Evolutionary conservation across 371 early-diverging fungal genomes (phyloP), one percentile per base, ranked within the genome.

Genomic region (Rhizopus arrhizus): DNA sequence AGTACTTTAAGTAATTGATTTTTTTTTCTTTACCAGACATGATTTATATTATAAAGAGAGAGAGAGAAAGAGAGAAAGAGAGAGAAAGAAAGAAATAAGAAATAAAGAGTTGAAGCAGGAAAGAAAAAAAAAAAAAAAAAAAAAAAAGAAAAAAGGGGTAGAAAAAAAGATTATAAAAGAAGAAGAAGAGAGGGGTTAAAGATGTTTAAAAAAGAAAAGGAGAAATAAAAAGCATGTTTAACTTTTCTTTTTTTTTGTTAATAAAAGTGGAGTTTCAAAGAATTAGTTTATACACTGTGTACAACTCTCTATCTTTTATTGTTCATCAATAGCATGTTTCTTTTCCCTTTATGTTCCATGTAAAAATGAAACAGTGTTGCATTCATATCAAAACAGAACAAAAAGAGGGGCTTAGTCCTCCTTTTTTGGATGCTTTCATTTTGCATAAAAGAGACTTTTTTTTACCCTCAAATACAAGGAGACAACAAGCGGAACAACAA

Each of bases 371-470:
- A 40, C 40, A 12, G 40, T 40, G 8, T 40, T 40, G 12, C 12
- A 10, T 40, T 12, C 40, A 40, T 40, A 22, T 22, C 22, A 22
- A 22, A 12, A 40, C 40, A 10, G 60, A 41, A 61, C 70, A 52
- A 81, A 75, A 62, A 70, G 84, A 71, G 75, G 85, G 40, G 40
- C 40, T 40, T 40, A 40, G 12, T 12, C 40, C 8, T 10, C 40
- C 12, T 10, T 40, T 7, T 40, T 40, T 40, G 22, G 22, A 22
- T 22, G 22, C 22, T 22, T 22, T 22, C 22, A 22, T 22, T 22
- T 22, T 22, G 22, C 9, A 36, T 6, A 36, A 36, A 36, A 36
- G 6, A 36, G 11, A 36, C 36, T 36, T 11, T 11, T 11, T 36
- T 36, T 36, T 11, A 6, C 6, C 11, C 9, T 11, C 6, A 36